A percentile compares a stretch with the other conserved stretches of the same genome.
These are phyloP conservation scores for Betula pendula DNA, from an alignment of 306 rosid species.

Conservation along the genomic window DNA sequence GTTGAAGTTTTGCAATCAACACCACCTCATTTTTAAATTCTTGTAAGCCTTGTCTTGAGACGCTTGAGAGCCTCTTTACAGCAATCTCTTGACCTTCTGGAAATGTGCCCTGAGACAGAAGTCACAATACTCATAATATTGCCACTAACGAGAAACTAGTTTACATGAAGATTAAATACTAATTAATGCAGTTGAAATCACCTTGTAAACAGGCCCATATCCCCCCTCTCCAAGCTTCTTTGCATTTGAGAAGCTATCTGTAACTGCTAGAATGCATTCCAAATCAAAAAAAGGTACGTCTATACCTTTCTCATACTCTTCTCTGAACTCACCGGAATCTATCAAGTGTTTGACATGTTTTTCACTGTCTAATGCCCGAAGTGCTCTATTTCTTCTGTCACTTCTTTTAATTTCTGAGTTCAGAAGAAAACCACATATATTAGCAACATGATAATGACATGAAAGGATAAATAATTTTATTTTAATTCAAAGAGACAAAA, in stretches of 20 bases:
- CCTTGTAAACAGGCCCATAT: conserved; percentile 62
- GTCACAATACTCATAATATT: not conserved
- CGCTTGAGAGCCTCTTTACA: conserved; percentile 49
- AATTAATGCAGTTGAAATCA: not conserved
- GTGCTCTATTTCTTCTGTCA: not conserved
- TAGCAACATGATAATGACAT: not conserved
- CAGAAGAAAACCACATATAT: not conserved
- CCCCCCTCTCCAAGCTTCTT: conserved; percentile 61
- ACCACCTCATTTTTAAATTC: conserved; percentile 53
- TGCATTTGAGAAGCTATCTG: conserved; percentile 49
- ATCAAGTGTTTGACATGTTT: conserved; percentile 30
- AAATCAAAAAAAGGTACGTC: conserved; percentile 42
- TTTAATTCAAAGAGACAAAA: not conserved
- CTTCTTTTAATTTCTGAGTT: conserved; percentile 22
- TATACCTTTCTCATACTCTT: conserved; percentile 30
- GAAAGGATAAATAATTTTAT: not conserved
- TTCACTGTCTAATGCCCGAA: conserved; percentile 22
- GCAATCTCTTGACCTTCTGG: conserved; percentile 38
- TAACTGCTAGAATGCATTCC: conserved; percentile 37
- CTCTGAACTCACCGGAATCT: conserved; percentile 29
- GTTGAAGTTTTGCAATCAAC: conserved; percentile 53
- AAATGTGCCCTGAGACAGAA: conserved; percentile 35
- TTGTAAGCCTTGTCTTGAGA: conserved; percentile 43
- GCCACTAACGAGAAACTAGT: not conserved
- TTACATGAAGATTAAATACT: not conserved